Percentiles rank a stretch among this genome's conserved stretches.
Conservation (phyloP, 331 rosid genomes). For the Pyrus hybrid region DNA sequence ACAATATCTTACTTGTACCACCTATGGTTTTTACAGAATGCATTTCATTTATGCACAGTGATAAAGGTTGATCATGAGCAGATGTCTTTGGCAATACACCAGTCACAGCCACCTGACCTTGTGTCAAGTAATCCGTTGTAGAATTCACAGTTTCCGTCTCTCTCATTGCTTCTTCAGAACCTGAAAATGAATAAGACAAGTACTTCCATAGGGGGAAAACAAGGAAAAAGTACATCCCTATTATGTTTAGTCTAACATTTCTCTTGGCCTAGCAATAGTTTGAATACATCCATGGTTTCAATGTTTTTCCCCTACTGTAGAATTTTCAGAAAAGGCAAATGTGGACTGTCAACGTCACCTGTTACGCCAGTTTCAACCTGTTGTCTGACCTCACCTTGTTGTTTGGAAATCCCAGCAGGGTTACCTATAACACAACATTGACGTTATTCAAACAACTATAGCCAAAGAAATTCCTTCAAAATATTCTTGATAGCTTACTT, state of each 20-base stretch:
- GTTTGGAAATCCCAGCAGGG: background rate
- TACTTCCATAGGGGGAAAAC: background rate
- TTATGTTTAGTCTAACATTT: background rate
- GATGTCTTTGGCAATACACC: background rate
- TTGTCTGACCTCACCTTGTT: background rate
- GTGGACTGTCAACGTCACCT: background rate
- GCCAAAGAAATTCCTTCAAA: background rate
- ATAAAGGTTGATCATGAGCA: background rate
- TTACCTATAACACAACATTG: background rate
- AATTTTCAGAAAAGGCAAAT: conserved; percentile 10
- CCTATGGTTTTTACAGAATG: background rate
- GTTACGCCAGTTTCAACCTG: background rate
- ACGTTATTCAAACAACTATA: background rate
- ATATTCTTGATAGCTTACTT: background rate
- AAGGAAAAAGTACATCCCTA: background rate
- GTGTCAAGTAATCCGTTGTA: background rate
- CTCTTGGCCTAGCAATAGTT: background rate
- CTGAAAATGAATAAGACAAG: background rate
- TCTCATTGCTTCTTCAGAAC: background rate
- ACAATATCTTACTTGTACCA: background rate
- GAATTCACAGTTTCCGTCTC: background rate
- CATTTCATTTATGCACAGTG: background rate
- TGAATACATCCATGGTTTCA: conserved; percentile 8
- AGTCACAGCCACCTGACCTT: background rate
- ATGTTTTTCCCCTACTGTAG: background rate